These are phyloP conservation scores for Pilasporangium apinafurcum DNA, from an alignment of 352 stramenopile genomes.

Conservation along the genomic window DNA sequence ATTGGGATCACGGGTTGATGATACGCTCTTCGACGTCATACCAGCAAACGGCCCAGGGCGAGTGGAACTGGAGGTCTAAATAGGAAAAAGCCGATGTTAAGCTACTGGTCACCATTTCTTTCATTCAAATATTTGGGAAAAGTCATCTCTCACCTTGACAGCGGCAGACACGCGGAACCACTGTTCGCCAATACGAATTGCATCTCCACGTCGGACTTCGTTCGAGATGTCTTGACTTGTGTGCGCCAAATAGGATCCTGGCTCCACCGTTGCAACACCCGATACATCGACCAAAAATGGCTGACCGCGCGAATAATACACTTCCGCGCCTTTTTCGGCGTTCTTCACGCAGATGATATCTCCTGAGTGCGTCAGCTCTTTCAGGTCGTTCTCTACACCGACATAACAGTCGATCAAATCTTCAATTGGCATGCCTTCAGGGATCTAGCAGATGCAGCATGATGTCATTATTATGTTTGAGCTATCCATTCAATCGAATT, in stretches of 20 bases:
- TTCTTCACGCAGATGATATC: conserved; percentile 86
- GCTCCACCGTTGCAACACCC: conserved; percentile 62
- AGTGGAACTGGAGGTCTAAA: conserved; percentile 51
- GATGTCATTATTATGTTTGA: background rate
- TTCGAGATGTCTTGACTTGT: conserved; percentile 56
- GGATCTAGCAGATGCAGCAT: conserved; percentile 31
- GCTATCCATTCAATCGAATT: no score
- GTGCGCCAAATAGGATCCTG: conserved; percentile 60
- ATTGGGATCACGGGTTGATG: conserved; percentile 71
- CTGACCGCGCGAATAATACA: conserved; percentile 67
- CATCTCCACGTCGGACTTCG: conserved; percentile 72
- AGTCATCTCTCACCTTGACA: conserved; percentile 37
- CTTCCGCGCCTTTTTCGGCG: conserved; percentile 62
- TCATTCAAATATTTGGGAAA: background rate
- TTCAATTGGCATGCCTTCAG: conserved; percentile 75
- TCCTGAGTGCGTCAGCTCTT: conserved; percentile 59
- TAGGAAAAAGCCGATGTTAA: background rate
- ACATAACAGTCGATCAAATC: conserved; percentile 82
- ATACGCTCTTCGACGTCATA: conserved; percentile 71
- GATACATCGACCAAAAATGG: conserved; percentile 74
- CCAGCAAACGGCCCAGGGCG: conserved; percentile 60
- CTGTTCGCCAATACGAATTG: conserved; percentile 67
- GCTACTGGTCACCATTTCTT: background rate
- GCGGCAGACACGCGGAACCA: conserved; percentile 79
- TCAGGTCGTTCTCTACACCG: conserved; percentile 70